Evolutionary conservation across 495 filamentous ascomycete genomes (phyloP), one percentile per base, ranked within the genome.

Genomic region (Sporormia fimetaria): DNA sequence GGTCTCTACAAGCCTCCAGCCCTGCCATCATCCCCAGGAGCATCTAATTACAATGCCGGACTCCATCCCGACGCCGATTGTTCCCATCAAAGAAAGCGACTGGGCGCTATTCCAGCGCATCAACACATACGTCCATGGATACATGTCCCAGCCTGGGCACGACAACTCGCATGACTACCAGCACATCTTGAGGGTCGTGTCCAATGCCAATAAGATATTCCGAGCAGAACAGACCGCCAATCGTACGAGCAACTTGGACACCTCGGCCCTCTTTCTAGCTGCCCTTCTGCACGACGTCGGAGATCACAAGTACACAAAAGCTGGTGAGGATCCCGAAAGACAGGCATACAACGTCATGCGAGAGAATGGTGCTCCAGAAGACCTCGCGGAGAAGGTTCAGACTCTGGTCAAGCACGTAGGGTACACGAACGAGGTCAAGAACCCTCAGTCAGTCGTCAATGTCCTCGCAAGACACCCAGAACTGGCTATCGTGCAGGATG

Each of bases 211-310:
- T 34, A 67, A 69, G 29, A 68, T 81, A 40, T 61, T 76, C 21
- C 54, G 59, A 9, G 40, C 58, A 24, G 73, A 74, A 49, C 53
- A 57, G 38, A 38, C 39, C 18, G 48, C 45, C 29, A 36, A 62
- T 46, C 56, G 61, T 34, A 18, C 57, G 51, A 42, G 35, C 3
- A 21, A 26, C 9, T 67, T 67, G 54, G 67, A 83, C 57, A 54
- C 61, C 17, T 61, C 67, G 9, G 60, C 79, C 20, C 67, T 93
- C 47, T 69, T 76, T 17, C 76, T 94, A 2, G 68, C 76, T 0
- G 83, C 84, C 17, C 69, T 92, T 0, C 70, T 94, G 0, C 87
- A 95, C 59, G 87, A 95, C 55, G 76, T 94, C 7, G 82, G 78
- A 35, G 87, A 95, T 55, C 69, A 72, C 55, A 95, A 94, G 59